Base-by-base conservation (phyloP, 768 basidiomycete species). In the Fomitopsis pulvina region DNA sequence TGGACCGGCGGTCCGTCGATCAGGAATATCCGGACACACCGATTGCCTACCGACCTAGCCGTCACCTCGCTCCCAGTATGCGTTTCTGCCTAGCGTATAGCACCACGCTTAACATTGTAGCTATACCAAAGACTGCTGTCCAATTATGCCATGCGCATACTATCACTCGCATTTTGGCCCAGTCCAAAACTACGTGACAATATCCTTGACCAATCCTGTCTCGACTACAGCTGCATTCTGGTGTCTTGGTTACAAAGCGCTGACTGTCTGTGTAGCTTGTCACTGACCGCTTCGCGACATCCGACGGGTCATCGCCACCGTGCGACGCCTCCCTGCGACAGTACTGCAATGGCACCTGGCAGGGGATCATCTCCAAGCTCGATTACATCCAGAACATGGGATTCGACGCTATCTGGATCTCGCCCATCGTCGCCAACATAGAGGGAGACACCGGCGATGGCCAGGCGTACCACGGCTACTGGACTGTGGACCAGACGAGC, bases 341-440 rank as follows among this genome's bases (percentile, higher is more conserved):
- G 28, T 79, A 79, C 61, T 83, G 81, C 50, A 78, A 78, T 27
- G 81, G 81, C 2, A 76, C 77, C 1, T 81, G 77, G 74, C 62
- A 68, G 46, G 74, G 75, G 9, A 68, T 80, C 51, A 69, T 68
- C 43, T 66, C 68, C 52, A 73, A 80, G 53, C 73, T 83, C 42
- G 81, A 81, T 63, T 83, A 83, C 59, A 81, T 83, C 47, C 71
- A 78, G 54, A 69, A 69, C 53, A 78, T 82, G 77, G 80, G 80
- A 25, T 81, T 81, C 55, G 78, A 80, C 52, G 79, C 71, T 14
- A 49, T 80, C 26, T 81, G 79, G 79, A 77, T 79, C 46, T 78
- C 78, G 1, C 81, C 80, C 0, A 67, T 79, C 20, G 71, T 74
- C 26, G 58, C 69, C 41, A 79, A 79, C 47, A 61, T 77, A 25